Base-by-base conservation (phyloP, 2,329 filamentous ascomycete species). In the Blastomyces gilchristii region DNA sequence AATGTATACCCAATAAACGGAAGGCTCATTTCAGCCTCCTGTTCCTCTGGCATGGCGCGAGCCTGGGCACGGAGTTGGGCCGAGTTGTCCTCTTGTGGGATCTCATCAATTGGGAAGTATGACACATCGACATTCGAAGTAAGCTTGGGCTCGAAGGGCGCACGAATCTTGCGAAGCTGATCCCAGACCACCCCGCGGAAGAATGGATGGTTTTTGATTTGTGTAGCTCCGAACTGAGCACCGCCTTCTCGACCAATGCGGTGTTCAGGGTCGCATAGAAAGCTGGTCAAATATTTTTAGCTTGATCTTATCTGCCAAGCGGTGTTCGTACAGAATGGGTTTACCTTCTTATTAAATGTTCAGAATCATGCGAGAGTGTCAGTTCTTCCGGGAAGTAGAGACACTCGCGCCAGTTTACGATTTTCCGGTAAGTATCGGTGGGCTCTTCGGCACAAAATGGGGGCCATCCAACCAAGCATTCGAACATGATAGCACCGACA, bases 61-160 rank as follows among this genome's bases (percentile, higher is more conserved):
- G 90, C 90, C 76, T 95, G 90, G 25, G 90, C 90, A 74, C 91
- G 89, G 71, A 96, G 84, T 68, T 90, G 83, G 31, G 91, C 94
- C 63, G 89, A 91, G 67, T 91, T 96, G 75, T 97, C 92, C 62
- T 91, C 93, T 80, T 97, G 93, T 70, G 96, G 91, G 73, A 99
- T 97, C 77, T 99, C 94, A 73, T 99, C 94, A 61, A 91, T 97
- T 11, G 94, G 94, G 86, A 99, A 99, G 81, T 99, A 97, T 57
- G 92, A 93, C 25, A 94, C 96, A 74, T 99, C 94, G 71, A 96
- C 89, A 75, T 94, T 94, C 66, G 91, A 96, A 65, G 89, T 89
- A 67, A 99, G 82, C 72, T 91, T 91, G 2, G 94, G 94, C 79
- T 97, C 93, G 74, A 99, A 99, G 0, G 94, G 94, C 64, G 94